Evolutionary conservation across 1,139 yeast species (phyloP), one percentile per base, ranked within the genome.

Genomic region (Kluyveromyces sp.): DNA sequence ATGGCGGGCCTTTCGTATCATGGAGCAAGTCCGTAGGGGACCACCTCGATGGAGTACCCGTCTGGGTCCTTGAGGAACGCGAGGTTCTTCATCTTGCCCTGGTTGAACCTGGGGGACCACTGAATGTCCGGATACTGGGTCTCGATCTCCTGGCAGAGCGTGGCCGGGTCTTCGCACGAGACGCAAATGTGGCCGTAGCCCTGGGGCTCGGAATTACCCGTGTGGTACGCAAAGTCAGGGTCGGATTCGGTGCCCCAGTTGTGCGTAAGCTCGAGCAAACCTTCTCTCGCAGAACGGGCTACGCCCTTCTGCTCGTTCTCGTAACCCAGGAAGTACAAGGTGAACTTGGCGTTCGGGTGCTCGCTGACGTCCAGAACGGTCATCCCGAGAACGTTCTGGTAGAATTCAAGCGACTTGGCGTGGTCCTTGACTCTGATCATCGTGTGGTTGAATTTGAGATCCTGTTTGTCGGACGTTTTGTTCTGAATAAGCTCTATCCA

Each of bases 391-490:
- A 78, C 79, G 40, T 83, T 78, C 45, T 73, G 71, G 69, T 92
- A 92, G 63, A 89, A 89, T 30, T 76, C 77, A 44, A 92, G 68
- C 1, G 96, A 81, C 52, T 72, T 75, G 46, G 70, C 68, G 4
- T 94, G 87, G 65, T 92, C 97, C 66, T 83, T 86, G 47, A 92
- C 83, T 58, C 98, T 78, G 53, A 89, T 74, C 98, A 92, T 92
- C 13, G 95, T 70, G 66, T 92, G 98, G 67, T 92, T 92, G 66
- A 92, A 76, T 53, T 75, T 74, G 64, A 79, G 78, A 22, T 55
- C 55, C 30, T 25, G 4, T 13, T 63, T 63, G 6, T 46, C 46
- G 8, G 49, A 48, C 40, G 68, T 58, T 26, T 57, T 39, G 60
- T 88, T 80, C 57, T 80, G 80, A 54, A 89, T 76, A 58, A 92